Evolutionary conservation across 352 stramenopile genomes (phyloP).

Genomic region (Phytopythium cucurbitacearum): DNA sequence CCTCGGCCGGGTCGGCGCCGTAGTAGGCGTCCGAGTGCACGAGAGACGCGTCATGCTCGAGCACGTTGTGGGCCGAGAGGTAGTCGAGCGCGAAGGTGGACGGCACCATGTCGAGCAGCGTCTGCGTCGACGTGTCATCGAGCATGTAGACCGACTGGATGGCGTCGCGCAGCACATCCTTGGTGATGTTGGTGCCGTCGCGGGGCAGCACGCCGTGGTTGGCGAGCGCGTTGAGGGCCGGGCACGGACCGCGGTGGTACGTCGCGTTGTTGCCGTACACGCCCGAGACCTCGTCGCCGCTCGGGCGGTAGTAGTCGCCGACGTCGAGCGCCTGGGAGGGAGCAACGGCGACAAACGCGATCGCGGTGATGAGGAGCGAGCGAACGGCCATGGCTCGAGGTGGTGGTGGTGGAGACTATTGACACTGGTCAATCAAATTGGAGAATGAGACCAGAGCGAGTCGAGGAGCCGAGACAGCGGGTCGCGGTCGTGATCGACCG

Average conservation of each 20-base stretch:
- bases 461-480: too few species aligned
- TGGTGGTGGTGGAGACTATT: constrained; percentile 4
- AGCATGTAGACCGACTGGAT: constrained; percentile 27
- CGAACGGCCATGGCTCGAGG: constrained; percentile 10
- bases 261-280: constrained; percentile 19
- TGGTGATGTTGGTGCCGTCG: constrained; percentile 35
- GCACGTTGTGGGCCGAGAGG: constrained; percentile 30
- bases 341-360: constrained; percentile 6
- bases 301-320: constrained; percentile 30
- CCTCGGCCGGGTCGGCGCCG: constrained; percentile 19
- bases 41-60: constrained; percentile 45
- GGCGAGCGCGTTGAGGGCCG: constrained; percentile 37
- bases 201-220: constrained; percentile 51
- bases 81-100: constrained; percentile 22
- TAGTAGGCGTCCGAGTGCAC: constrained; percentile 46
- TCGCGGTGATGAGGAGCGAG: constrained; percentile 7
- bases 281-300: constrained; percentile 17
- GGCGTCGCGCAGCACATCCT: constrained; percentile 11
- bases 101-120: constrained; percentile 15
- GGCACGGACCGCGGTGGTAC: constrained; percentile 34
- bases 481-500: too few species aligned
- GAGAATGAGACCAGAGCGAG: neutral
- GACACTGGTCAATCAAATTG: constrained; percentile 7
- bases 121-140: constrained; percentile 12
- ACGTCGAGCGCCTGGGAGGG: constrained; percentile 9